Percentiles rank a stretch among this genome's conserved stretches.
Conservation (phyloP, 106 monocot genomes). For the Platanthera zijinensis region DNA sequence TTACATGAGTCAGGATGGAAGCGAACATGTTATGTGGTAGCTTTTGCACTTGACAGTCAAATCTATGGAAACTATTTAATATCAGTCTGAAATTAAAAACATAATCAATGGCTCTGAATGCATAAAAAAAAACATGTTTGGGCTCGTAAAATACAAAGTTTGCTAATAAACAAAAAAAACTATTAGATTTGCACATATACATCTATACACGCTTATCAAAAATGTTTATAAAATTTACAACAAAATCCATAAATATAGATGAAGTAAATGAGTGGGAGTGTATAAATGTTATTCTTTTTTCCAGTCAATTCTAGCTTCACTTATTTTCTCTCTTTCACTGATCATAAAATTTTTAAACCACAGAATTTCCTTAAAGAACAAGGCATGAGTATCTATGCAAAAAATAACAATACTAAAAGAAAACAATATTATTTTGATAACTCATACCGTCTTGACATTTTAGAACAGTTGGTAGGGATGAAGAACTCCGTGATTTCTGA, state of each 20-base stretch:
- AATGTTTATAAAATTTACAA: neutral
- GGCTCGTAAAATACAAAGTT: neutral
- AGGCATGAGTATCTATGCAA: neutral
- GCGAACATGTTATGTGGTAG: neutral
- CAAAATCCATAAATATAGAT: too few relatives aligned
- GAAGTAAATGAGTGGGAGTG: too few relatives aligned
- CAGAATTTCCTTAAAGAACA: too few relatives aligned
- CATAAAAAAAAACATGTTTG: neutral
- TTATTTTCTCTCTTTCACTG: too few relatives aligned
- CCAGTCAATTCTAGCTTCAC: too few relatives aligned
- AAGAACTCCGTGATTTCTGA: slow-evolving; percentile 31
- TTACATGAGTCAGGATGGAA: neutral
- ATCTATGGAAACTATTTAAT: neutral
- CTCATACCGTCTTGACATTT: slow-evolving; percentile 62
- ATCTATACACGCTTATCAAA: neutral
- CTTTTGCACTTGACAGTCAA: neutral
- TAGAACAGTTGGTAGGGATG: slow-evolving; percentile 26
- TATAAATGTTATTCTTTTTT: too few relatives aligned
- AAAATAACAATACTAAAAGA: neutral
- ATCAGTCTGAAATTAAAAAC: neutral
- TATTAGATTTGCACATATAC: neutral
- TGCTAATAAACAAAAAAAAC: neutral
- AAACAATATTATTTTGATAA: neutral
- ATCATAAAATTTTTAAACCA: too few relatives aligned
- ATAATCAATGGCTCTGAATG: neutral